Conservation (phyloP, 75 land plant genomes). For the Ceratopteris richardii region DNA sequence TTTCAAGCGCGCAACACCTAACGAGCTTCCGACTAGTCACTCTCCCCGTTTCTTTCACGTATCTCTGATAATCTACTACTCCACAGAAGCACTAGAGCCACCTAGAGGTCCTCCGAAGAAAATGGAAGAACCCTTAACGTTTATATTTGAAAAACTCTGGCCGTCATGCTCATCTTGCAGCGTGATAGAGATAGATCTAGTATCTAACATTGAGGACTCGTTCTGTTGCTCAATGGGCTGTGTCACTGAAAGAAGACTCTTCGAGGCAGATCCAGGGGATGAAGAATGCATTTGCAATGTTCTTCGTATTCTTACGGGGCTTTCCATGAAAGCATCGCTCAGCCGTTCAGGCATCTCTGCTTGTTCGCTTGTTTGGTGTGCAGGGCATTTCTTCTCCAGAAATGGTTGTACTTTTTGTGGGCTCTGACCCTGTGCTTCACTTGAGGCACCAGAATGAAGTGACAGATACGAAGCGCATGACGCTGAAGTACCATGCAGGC, state of each 20-base stretch:
- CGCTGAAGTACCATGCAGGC: too few species aligned
- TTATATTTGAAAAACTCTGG: background rate
- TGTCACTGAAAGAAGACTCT: background rate
- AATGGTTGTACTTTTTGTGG: background rate
- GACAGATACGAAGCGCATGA: too few species aligned
- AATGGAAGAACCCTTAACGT: background rate
- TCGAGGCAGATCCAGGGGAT: constrained; percentile 2
- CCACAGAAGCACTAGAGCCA: background rate
- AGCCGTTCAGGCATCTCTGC: background rate
- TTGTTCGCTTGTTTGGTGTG: background rate
- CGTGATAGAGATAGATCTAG: background rate
- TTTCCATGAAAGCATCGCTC: background rate
- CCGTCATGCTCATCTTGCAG: background rate
- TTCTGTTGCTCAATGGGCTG: background rate
- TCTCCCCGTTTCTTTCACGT: too few species aligned
- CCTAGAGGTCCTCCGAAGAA: background rate
- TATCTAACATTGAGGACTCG: background rate
- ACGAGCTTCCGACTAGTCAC: too few species aligned
- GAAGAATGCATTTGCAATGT: background rate
- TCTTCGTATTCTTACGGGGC: background rate
- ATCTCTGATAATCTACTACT: too few species aligned
- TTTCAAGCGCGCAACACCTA: too few species aligned
- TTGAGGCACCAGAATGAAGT: too few species aligned
- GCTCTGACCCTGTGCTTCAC: background rate
- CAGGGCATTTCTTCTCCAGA: background rate